These are phyloP conservation scores for Anisodus acutangulus DNA, from an alignment of 257 asterid species.

Conservation along the genomic window DNA sequence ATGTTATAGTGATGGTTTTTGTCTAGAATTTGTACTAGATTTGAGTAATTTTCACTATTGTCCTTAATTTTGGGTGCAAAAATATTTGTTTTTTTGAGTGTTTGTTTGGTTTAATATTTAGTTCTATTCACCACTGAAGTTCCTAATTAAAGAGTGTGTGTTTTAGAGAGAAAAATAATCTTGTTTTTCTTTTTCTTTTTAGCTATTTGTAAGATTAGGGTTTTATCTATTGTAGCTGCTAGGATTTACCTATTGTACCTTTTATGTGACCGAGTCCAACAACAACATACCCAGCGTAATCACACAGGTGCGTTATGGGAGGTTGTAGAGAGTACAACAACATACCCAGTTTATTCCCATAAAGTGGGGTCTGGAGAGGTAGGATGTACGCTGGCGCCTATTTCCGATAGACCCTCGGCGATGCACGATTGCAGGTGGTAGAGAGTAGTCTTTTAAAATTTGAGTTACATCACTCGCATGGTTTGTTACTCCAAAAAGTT, in stretches of 20 bases:
- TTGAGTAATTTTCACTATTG: slow-evolving; percentile 40
- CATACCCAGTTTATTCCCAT: too few species aligned
- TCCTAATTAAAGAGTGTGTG: not conserved
- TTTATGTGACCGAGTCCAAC: too few species aligned
- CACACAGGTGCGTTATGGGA: too few species aligned
- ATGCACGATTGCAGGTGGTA: too few species aligned
- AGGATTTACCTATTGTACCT: too few species aligned
- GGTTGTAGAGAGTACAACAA: too few species aligned
- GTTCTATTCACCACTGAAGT: not conserved
- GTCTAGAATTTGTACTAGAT: slow-evolving; percentile 23
- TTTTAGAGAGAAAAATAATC: not conserved
- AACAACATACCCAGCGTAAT: too few species aligned
- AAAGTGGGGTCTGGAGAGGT: too few species aligned
- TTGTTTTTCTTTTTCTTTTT: not conserved
- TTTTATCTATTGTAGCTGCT: slow-evolving; percentile 22
- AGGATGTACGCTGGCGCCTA: too few species aligned
- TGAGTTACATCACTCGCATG: too few species aligned
- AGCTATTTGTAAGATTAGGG: slow-evolving; percentile 34
- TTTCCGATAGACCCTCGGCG: too few species aligned
- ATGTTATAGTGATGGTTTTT: slow-evolving; percentile 12
- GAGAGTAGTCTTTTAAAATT: too few species aligned
- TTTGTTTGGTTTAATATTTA: slow-evolving; percentile 13
- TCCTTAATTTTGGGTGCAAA: slow-evolving; percentile 38
- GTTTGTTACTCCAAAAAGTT: not conserved
- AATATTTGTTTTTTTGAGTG: slow-evolving; percentile 7